A percentile compares a stretch with the other conserved stretches of the same genome.
Evolutionary conservation across 106 monocot genomes (phyloP).

Genomic region (Chionographis japonica): DNA sequence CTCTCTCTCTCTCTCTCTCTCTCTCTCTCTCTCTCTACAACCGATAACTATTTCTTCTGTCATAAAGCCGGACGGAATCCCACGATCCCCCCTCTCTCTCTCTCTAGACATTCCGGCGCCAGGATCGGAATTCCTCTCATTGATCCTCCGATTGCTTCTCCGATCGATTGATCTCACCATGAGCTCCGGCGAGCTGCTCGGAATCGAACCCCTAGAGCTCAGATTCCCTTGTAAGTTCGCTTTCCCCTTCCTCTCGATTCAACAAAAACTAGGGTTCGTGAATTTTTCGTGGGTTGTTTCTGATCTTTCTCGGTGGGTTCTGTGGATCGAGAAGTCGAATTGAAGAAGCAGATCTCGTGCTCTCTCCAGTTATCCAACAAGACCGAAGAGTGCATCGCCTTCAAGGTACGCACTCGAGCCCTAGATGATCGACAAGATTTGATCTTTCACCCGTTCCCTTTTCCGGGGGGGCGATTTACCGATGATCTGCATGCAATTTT

Average conservation of each 20-base stretch:
- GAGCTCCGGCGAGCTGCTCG: constrained; percentile 31
- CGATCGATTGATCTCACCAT: constrained; percentile 2
- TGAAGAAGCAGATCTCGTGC: constrained; percentile 77
- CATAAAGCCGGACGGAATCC: too few relatives aligned
- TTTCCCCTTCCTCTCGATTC: background rate
- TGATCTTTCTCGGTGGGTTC: constrained; percentile 12
- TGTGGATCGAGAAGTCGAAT: constrained; percentile 39
- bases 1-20: background rate
- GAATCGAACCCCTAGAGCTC: constrained; percentile 31
- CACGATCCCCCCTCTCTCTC: background rate
- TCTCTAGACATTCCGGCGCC: too few relatives aligned
- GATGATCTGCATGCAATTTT: background rate
- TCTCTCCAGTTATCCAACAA: constrained; percentile 63
- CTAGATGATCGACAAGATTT: background rate
- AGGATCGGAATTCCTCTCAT: background rate
- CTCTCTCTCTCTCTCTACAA: background rate
- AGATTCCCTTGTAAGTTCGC: constrained; percentile 21
- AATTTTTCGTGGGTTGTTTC: constrained; percentile 2
- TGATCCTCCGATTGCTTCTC: too few relatives aligned
- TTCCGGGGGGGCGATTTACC: too few relatives aligned
- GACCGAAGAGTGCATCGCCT: constrained; percentile 55
- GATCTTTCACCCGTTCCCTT: background rate
- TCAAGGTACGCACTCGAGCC: constrained; percentile 36
- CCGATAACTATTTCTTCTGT: background rate
- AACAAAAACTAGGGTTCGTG: too few relatives aligned